A percentile compares a stretch with the other conserved stretches of the same genome.
Conservation (phyloP, 2,329 filamentous ascomycete genomes). For the Phialophora verrucosa region DNA sequence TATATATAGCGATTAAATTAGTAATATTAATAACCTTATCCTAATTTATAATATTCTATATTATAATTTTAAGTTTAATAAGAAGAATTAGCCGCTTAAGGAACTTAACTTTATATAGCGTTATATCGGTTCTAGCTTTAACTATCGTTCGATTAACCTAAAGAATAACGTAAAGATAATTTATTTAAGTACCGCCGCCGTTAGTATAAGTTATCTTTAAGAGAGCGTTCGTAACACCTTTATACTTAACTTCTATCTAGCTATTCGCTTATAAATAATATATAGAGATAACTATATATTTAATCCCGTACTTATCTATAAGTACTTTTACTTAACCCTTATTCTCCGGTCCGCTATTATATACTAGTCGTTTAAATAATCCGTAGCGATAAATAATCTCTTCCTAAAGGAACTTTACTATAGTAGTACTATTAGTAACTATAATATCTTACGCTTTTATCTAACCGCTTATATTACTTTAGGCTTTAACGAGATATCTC, state of each 20-base stretch:
- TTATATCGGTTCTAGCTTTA: constrained; percentile 1
- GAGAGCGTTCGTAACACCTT: neutral
- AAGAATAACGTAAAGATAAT: neutral
- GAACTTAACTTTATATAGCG: constrained; percentile 3
- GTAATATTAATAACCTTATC: neutral
- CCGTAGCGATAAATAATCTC: neutral
- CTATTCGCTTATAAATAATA: constrained; percentile 3
- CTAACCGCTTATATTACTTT: constrained; percentile 1
- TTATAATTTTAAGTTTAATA: constrained; percentile 3
- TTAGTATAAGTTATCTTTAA: too few relatives aligned
- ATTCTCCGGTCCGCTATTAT: neutral
- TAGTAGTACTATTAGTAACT: neutral
- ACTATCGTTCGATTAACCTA: neutral
- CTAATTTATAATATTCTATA: constrained; percentile 5
- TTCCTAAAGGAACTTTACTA: constrained; percentile 10
- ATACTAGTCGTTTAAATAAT: neutral
- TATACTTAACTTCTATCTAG: neutral
- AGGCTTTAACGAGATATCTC: neutral
- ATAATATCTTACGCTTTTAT: neutral
- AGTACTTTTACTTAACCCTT: constrained; percentile 1
- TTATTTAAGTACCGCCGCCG: too few relatives aligned
- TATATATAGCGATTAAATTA: neutral
- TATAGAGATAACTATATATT: neutral
- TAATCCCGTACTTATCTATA: neutral
- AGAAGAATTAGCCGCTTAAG: neutral